Percentiles rank a stretch among this genome's conserved stretches.
Conservation (phyloP, 345 rosid genomes). For the Hibiscus mutabilis region DNA sequence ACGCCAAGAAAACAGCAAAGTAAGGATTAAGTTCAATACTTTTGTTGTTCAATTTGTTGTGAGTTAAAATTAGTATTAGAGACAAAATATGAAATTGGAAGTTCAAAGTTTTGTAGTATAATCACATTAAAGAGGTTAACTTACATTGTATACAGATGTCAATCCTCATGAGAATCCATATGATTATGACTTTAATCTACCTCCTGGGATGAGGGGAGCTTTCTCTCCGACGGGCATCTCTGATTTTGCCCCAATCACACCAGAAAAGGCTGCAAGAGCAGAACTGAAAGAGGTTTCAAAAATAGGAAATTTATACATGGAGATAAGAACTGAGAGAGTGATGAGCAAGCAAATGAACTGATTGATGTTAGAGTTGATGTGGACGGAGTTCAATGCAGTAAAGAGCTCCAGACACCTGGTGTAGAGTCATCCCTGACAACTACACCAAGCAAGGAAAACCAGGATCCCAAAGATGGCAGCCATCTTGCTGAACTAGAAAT, state of each 20-base stretch:
- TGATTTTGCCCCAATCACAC: constrained; percentile 47
- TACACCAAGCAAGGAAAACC: constrained; percentile 19
- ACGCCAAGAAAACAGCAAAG: constrained; percentile 10
- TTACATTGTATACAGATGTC: constrained; percentile 23
- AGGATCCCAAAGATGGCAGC: constrained; percentile 24
- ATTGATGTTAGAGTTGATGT: constrained; percentile 7
- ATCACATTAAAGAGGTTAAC: constrained; percentile 7
- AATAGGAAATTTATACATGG: constrained; percentile 7
- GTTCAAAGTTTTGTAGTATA: background rate
- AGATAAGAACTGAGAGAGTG: constrained; percentile 17
- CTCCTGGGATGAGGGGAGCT: constrained; percentile 16
- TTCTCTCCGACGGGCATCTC: constrained; percentile 4
- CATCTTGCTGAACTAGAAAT: constrained; percentile 18
- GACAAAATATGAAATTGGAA: background rate
- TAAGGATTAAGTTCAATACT: constrained; percentile 12
- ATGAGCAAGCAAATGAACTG: constrained; percentile 18
- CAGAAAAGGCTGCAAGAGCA: constrained; percentile 32
- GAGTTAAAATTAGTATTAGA: background rate
- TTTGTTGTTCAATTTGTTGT: background rate
- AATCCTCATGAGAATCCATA: constrained; percentile 9
- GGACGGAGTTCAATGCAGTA: constrained; percentile 12
- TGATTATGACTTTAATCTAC: constrained; percentile 32
- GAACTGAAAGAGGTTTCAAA: constrained; percentile 16
- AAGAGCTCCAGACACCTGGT: constrained; percentile 16
- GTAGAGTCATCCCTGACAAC: constrained; percentile 24